Evolutionary conservation across 1,284 basidiomycete species (phyloP).

Genomic region (Ceratobasidium sp.): DNA sequence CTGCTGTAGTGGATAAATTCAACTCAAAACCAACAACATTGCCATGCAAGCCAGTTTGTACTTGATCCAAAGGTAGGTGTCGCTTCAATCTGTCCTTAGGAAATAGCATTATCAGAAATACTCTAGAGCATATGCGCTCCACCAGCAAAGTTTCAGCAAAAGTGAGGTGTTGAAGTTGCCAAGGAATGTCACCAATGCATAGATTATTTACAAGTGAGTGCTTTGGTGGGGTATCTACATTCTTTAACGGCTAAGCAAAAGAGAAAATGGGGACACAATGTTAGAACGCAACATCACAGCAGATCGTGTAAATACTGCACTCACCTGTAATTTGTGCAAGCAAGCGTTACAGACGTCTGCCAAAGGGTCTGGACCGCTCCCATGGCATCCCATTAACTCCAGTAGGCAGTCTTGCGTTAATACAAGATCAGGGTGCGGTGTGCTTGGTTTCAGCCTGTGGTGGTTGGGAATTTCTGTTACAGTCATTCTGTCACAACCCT

Average conservation of each 20-base stretch:
- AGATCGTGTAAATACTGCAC: not conserved
- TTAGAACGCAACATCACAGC: not conserved
- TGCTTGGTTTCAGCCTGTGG: not conserved
- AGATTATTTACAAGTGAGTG: conserved; percentile 58
- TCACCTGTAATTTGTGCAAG: not conserved
- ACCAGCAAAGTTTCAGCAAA: conserved; percentile 56
- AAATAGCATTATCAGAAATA: conserved; percentile 58
- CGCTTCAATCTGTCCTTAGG: conserved; percentile 52
- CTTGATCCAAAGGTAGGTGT: conserved; percentile 45
- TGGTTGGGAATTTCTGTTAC: not conserved
- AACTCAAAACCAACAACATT: conserved; percentile 58
- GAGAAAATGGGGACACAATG: not conserved
- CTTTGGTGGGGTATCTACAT: conserved; percentile 45
- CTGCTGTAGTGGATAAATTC: conserved; percentile 52
- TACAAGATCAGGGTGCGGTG: not conserved
- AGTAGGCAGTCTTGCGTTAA: not conserved
- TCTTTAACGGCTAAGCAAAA: not conserved
- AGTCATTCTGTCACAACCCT: not conserved
- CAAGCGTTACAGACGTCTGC: conserved; percentile 1
- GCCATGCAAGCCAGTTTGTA: conserved; percentile 57
- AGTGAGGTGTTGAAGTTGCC: conserved; percentile 53
- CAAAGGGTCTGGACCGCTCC: not conserved
- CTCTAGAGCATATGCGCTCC: conserved; percentile 52
- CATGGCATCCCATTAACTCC: not conserved
- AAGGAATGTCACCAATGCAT: conserved; percentile 59